phyloP scores from a whole-genome alignment of 371 early-diverging fungal genomes.

The Mortierella sp. region DNA sequence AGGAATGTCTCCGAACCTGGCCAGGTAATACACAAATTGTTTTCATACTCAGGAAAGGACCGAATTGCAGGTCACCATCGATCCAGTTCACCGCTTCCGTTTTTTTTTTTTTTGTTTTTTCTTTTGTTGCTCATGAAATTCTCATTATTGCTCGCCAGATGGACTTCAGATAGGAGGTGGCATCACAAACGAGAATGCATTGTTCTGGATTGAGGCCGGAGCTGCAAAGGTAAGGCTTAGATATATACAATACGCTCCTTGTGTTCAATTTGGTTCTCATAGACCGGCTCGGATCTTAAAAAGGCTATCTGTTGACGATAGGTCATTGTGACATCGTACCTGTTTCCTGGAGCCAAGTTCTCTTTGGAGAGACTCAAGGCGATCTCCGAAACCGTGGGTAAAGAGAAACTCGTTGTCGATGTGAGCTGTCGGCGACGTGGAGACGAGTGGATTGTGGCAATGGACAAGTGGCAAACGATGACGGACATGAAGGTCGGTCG shows the following conservation, averaged over 20 bases:
- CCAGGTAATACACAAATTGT: slow-evolving; percentile 62
- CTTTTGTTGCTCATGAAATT: too few relatives aligned
- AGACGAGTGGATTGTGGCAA: slow-evolving; percentile 92
- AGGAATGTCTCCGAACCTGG: slow-evolving; percentile 86
- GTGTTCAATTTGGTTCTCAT: too few relatives aligned
- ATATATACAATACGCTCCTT: too few relatives aligned
- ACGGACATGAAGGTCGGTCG: slow-evolving; percentile 88
- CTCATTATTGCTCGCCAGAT: slow-evolving; percentile 25
- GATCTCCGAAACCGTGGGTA: slow-evolving; percentile 75
- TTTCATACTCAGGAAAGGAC: not conserved
- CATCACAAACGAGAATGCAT: slow-evolving; percentile 87
- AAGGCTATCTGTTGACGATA: slow-evolving; percentile 24
- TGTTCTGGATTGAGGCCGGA: slow-evolving; percentile 85
- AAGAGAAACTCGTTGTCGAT: slow-evolving; percentile 90
- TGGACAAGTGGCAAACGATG: slow-evolving; percentile 96
- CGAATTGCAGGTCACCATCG: not conserved
- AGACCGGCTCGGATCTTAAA: too few relatives aligned
- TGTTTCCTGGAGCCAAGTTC: slow-evolving; percentile 87
- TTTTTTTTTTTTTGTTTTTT: not conserved
- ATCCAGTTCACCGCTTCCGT: not conserved
- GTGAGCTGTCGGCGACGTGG: slow-evolving; percentile 84
- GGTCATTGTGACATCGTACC: slow-evolving; percentile 95
- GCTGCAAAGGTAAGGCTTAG: slow-evolving; percentile 76
- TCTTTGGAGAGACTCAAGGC: slow-evolving; percentile 69
- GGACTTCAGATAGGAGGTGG: slow-evolving; percentile 97